Evolutionary conservation across 2,329 filamentous ascomycete species (phyloP).

Genomic region (Xylaria multiplex): DNA sequence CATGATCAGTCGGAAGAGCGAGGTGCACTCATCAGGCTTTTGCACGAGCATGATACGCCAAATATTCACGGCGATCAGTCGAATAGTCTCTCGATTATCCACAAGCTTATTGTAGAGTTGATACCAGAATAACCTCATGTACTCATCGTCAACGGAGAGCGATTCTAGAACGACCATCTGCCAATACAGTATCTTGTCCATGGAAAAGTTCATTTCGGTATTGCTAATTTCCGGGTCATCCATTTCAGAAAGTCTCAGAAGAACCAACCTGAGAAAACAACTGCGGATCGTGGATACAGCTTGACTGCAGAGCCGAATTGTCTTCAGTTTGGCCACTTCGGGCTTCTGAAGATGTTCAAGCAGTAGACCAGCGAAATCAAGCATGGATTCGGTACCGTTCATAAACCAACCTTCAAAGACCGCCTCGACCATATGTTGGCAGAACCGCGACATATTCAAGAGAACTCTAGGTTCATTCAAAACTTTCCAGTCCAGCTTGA

Average conservation of each 20-base stretch:
- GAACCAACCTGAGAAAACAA: constrained; percentile 80
- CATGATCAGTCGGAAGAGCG: constrained; percentile 77
- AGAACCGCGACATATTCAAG: constrained; percentile 85
- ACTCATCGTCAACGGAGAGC: constrained; percentile 81
- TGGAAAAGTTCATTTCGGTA: constrained; percentile 72
- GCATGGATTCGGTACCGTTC: constrained; percentile 81
- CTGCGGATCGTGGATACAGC: constrained; percentile 79
- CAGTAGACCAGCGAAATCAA: constrained; percentile 86
- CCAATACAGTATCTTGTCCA: constrained; percentile 93
- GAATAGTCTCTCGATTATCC: constrained; percentile 72
- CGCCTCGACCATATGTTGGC: constrained; percentile 83
- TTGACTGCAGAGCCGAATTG: constrained; percentile 89
- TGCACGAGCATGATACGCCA: constrained; percentile 95
- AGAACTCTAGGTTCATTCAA: constrained; percentile 84
- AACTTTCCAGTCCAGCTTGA: constrained; percentile 76
- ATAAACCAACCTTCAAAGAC: constrained; percentile 98
- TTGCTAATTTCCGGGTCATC: constrained; percentile 72
- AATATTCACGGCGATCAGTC: constrained; percentile 81
- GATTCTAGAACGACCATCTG: constrained; percentile 87
- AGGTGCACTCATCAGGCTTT: constrained; percentile 83
- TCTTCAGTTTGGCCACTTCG: constrained; percentile 82
- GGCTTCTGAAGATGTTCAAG: constrained; percentile 90
- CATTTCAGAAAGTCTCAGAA: constrained; percentile 85
- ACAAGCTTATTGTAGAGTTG: constrained; percentile 90
- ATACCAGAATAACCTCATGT: constrained; percentile 88